phyloP scores from a whole-genome alignment of 2,329 filamentous ascomycete species.

The Trichothecium sympodiale region DNA sequence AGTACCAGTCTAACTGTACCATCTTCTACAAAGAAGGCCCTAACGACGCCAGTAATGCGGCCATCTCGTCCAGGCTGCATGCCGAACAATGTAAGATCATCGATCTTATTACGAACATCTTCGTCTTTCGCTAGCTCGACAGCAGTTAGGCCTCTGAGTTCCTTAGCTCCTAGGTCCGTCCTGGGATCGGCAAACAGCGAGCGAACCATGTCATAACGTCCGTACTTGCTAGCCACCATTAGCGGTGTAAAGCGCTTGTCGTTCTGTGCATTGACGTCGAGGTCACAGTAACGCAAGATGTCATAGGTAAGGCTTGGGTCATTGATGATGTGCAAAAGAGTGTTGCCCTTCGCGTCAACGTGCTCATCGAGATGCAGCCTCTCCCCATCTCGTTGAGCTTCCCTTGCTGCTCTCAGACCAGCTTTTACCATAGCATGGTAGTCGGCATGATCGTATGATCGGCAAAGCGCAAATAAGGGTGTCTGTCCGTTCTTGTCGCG shows the following conservation, averaged over 20 bases:
- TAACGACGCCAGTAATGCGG: conserved; percentile 82
- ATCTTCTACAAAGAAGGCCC: conserved; percentile 96
- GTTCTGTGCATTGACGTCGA: conserved; percentile 92
- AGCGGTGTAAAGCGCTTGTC: conserved; percentile 90
- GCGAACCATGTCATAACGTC: conserved; percentile 84
- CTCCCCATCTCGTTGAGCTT: conserved; percentile 63
- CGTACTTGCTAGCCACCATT: conserved; percentile 98
- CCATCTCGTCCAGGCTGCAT: conserved; percentile 61
- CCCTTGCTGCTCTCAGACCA: conserved; percentile 63
- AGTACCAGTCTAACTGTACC: conserved; percentile 85
- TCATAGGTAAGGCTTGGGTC: conserved; percentile 65
- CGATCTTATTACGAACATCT: conserved; percentile 90
- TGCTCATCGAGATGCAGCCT: conserved; percentile 89
- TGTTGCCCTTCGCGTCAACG: conserved; percentile 86
- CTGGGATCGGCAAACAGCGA: conserved; percentile 78
- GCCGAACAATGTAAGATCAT: conserved; percentile 81
- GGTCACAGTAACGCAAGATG: conserved; percentile 75
- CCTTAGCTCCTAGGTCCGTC: conserved; percentile 75
- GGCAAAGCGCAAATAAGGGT: conserved; percentile 88
- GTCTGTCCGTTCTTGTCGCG: conserved; percentile 96
- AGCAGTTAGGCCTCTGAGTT: conserved; percentile 79
- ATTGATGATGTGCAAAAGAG: conserved; percentile 88
- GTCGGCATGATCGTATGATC: conserved; percentile 85
- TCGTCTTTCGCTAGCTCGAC: conserved; percentile 97
- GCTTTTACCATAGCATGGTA: conserved; percentile 82